Evolutionary conservation across 2,329 filamentous ascomycete species (phyloP).

Genomic region (Rutstroemia sp.): DNA sequence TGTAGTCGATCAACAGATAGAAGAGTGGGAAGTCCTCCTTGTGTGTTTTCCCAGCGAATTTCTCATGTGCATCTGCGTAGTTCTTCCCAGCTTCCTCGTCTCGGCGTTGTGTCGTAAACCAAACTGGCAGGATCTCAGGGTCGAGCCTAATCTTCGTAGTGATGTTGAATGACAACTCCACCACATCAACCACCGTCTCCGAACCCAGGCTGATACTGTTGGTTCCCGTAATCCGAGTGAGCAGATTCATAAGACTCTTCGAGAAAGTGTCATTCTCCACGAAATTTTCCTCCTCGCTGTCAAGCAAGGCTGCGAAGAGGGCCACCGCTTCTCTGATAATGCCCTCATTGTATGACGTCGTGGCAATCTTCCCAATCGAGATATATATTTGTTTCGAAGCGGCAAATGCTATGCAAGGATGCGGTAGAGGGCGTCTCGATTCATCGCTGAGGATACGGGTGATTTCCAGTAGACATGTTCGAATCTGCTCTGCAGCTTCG

Average conservation of each 20-base stretch:
- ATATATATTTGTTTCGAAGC: constrained; percentile 83
- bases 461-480: constrained; percentile 55
- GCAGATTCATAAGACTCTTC: constrained; percentile 75
- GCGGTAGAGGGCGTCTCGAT: constrained; percentile 77
- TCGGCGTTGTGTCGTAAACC: constrained; percentile 66
- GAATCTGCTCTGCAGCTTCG: constrained; percentile 55
- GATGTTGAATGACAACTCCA: constrained; percentile 92
- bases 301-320: constrained; percentile 86
- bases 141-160: constrained; percentile 92
- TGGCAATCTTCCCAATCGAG: constrained; percentile 81
- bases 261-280: constrained; percentile 83
- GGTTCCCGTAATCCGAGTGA: constrained; percentile 69
- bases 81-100: constrained; percentile 25
- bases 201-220: constrained; percentile 66
- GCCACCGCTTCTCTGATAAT: constrained; percentile 79
- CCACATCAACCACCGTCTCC: constrained; percentile 80
- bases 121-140: constrained; percentile 77
- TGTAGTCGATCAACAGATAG: constrained; percentile 92
- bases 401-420: constrained; percentile 85
- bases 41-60: constrained; percentile 77
- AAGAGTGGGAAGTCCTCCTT: constrained; percentile 93
- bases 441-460: constrained; percentile 77
- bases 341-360: constrained; percentile 74
- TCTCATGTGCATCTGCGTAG: constrained; percentile 45
- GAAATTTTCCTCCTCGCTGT: constrained; percentile 94